Base-by-base conservation (phyloP, 116 monocot genomes). In the Posidonia oceanica region DNA sequence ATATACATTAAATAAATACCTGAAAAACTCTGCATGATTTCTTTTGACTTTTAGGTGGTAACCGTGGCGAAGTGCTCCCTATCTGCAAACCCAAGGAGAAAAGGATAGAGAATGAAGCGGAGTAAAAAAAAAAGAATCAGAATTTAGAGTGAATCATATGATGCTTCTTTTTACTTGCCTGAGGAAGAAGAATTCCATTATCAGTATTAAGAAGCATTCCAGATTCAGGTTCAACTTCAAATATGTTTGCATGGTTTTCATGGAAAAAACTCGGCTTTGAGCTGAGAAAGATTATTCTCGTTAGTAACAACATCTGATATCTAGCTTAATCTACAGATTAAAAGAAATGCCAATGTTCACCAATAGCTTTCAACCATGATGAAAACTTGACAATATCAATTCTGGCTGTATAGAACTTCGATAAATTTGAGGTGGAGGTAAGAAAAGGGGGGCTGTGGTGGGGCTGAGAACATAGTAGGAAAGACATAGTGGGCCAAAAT, bases 131-230 rank as follows among this genome's bases (percentile, higher is more conserved):
- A 60, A 20, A 17, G 29, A 44, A 73, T n/a, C 36, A 64, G 16
- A 17, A 73, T 38, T 59, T 15, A 15, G 36, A 36, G 36, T 54
- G 29, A 76, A 75, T 36, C 23, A 69, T 17, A 39, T 11, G 38
- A 38, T 60, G 66, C 62, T 48, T 55, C 54, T 41, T 74, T 68
- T 59, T 52, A 81, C 80, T 79, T 71, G 75, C 95, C 88, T 84
- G 95, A 75, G 91, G 86, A 82, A 90, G 75, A 68, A 79, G 77
- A 64, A 64, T 76, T 23, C 90, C 86, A 76, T 86, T 80, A 54
- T 95, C 91, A 74, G 91, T 91, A 78, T 95, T 91, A 68, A 88
- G 79, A 57, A 91, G 81, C 86, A 88, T 91, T n/a, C 88, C 95
- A 70, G 95, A 79, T 79, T 91, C 88, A 72, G 95, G 84, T 63